A percentile compares a stretch with the other conserved stretches of the same genome.
Conservation (phyloP, 805 yeast genomes). For the Lipomyces japonicus region DNA sequence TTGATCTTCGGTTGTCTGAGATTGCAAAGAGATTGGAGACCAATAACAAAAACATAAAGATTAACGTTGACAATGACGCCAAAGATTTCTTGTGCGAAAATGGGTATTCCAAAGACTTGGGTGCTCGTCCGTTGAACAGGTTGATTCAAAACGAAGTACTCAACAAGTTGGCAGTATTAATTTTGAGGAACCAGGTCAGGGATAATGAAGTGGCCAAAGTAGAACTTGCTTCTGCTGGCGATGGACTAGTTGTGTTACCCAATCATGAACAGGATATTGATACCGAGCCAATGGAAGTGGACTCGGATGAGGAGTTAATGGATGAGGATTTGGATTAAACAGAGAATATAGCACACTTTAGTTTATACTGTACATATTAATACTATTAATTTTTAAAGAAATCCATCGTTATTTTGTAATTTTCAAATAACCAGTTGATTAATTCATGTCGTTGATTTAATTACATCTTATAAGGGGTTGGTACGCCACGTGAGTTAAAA, state of each 20-base stretch:
- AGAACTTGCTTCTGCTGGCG: constrained; percentile 46
- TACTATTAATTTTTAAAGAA: no score
- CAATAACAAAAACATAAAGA: constrained; percentile 72
- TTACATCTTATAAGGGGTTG: no score
- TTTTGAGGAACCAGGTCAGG: constrained; percentile 77
- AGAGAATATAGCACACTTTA: no score
- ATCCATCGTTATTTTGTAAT: no score
- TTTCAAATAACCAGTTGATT: no score
- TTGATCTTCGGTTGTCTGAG: constrained; percentile 76
- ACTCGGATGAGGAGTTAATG: constrained; percentile 28
- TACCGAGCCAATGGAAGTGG: constrained; percentile 35
- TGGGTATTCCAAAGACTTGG: constrained; percentile 90
- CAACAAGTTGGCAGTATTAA: constrained; percentile 83
- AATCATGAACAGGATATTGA: constrained; percentile 61
- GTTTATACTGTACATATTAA: no score
- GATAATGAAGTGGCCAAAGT: constrained; percentile 86
- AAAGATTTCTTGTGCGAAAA: constrained; percentile 74
- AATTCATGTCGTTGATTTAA: no score
- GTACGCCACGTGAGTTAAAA: no score
- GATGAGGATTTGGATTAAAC: constrained; percentile 25
- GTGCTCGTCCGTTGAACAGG: constrained; percentile 91
- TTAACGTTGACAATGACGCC: constrained; percentile 73
- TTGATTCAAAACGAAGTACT: constrained; percentile 84
- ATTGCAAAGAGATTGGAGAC: constrained; percentile 79
- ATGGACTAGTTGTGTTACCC: constrained; percentile 75